Conservation (phyloP, 257 asterid genomes). For the Fraxinus pennsylvanica region DNA sequence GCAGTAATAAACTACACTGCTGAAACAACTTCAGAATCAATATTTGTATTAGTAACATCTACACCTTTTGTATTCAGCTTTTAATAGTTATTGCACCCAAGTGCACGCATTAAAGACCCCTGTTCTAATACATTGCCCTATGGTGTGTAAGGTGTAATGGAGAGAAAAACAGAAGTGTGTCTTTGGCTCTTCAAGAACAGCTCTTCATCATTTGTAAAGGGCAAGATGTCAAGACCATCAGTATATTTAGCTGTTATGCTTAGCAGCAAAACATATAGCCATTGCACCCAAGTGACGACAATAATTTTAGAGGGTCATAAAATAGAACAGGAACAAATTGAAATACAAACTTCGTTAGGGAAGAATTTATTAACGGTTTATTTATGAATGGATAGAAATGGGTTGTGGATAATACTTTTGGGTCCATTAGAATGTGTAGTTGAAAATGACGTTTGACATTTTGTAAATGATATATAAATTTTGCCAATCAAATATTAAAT, state of each 20-base stretch:
- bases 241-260: neutral
- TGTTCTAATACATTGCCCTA: neutral
- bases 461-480: no score
- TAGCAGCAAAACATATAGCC: neutral
- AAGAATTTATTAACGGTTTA: no score
- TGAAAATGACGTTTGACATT: no score
- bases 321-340: neutral
- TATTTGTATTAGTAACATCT: neutral
- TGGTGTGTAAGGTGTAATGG: neutral
- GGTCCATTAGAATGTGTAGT: no score
- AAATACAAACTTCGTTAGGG: no score
- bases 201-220: neutral
- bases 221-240: neutral
- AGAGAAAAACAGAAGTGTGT: neutral
- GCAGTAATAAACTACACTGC: neutral
- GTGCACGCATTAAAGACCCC: neutral
- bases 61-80: neutral
- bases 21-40: neutral
- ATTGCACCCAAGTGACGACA: neutral
- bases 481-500: neutral
- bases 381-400: no score
- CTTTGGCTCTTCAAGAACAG: neutral
- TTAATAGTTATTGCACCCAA: neutral
- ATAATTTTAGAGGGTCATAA: neutral
- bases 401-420: no score